phyloP scores from a whole-genome alignment of 345 rosid species.

The Psidium guajava region DNA sequence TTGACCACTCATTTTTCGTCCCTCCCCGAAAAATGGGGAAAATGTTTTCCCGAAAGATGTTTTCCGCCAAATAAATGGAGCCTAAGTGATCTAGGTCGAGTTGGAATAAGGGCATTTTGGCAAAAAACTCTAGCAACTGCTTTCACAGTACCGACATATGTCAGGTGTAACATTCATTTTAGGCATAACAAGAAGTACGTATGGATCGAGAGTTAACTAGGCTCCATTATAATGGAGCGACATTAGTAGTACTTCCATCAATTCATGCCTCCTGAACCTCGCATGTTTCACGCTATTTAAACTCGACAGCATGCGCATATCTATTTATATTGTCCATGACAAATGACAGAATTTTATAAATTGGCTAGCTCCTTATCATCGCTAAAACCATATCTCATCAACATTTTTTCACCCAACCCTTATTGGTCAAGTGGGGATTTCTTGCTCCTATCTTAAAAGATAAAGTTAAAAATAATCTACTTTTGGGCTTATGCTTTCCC shows the following conservation, averaged over 20 bases:
- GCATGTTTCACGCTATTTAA: not conserved
- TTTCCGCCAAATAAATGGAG: too few relatives aligned
- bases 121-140: too few relatives aligned
- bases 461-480: not conserved
- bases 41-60: too few relatives aligned
- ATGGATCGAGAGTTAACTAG: not conserved
- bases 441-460: not conserved
- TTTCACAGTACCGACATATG: not conserved
- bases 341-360: not conserved
- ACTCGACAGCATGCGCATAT: not conserved
- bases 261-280: not conserved
- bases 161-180: not conserved
- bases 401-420: not conserved
- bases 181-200: not conserved
- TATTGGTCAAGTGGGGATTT: not conserved
- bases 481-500: not conserved
- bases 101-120: too few relatives aligned
- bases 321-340: not conserved
- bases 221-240: not conserved
- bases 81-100: too few relatives aligned
- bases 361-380: not conserved
- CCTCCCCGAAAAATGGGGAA: too few relatives aligned
- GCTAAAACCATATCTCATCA: not conserved
- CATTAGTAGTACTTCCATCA: not conserved
- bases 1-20: too few relatives aligned